These are phyloP conservation scores for Zychaea mexicana DNA, from an alignment of 371 early-diverging fungal genomes.

Conservation along the genomic window DNA sequence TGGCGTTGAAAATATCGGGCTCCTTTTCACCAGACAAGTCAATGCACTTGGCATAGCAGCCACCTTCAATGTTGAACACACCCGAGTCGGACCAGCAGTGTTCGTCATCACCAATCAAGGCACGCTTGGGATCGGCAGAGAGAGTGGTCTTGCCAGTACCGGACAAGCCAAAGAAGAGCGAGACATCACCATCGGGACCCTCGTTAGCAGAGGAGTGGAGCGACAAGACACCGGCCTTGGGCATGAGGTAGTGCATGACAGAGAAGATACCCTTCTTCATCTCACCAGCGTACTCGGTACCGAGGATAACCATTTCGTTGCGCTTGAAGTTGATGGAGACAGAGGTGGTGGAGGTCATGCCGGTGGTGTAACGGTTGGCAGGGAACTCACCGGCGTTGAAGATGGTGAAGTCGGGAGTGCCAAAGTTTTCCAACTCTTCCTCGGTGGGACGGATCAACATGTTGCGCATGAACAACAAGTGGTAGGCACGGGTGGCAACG, in stretches of 20 bases:
- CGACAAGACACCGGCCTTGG: constrained; percentile 96
- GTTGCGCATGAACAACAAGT: constrained; percentile 96
- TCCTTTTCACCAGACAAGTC: constrained; percentile 93
- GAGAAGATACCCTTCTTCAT: constrained; percentile 99
- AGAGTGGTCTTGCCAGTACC: constrained; percentile 98
- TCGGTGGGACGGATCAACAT: constrained; percentile 96
- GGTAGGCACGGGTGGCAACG: constrained; percentile 95
- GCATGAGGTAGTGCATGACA: constrained; percentile 98
- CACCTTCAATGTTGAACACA: constrained; percentile 97
- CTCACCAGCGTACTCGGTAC: constrained; percentile 98
- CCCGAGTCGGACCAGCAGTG: constrained; percentile 96
- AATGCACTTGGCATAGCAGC: constrained; percentile 97
- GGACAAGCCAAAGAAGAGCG: constrained; percentile 96
- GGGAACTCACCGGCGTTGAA: constrained; percentile 97
- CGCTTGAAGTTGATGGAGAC: constrained; percentile 90
- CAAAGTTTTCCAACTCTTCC: constrained; percentile 87
- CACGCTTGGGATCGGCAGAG: constrained; percentile 89
- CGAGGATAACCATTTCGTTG: constrained; percentile 87
- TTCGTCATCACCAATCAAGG: constrained; percentile 96
- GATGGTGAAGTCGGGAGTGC: constrained; percentile 96
- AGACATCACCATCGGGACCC: constrained; percentile 88
- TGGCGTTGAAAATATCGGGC: constrained; percentile 94
- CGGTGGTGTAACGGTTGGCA: constrained; percentile 94
- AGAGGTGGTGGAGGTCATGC: constrained; percentile 95
- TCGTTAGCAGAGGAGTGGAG: constrained; percentile 97